Percentiles rank a stretch among this genome's conserved stretches.
These are phyloP conservation scores for Thalassiosira pacifica DNA, from an alignment of 352 stramenopile species.

Conservation along the genomic window DNA sequence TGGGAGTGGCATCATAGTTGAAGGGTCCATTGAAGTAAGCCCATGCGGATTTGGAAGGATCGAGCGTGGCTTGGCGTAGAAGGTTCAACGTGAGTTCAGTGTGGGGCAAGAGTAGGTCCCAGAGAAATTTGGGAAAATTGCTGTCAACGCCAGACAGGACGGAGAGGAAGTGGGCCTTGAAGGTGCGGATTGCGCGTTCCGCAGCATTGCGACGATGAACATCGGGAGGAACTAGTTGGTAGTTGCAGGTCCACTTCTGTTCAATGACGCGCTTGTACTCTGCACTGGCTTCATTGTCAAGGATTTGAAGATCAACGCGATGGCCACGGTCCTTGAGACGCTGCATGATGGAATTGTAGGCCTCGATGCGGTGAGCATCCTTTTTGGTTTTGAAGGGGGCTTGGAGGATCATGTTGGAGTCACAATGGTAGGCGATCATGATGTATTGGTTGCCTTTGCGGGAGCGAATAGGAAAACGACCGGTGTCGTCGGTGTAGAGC, in stretches of 20 bases:
- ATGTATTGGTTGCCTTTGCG: slow-evolving; percentile 52
- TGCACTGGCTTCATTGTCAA: slow-evolving; percentile 26
- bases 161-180: background rate
- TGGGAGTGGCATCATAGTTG: slow-evolving; percentile 39
- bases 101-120: background rate
- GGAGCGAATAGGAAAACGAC: slow-evolving; percentile 44
- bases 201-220: slow-evolving; percentile 52
- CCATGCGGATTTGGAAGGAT: no score
- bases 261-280: background rate
- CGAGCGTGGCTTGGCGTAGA: background rate
- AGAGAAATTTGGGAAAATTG: background rate
- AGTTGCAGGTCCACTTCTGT: background rate
- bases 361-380: background rate
- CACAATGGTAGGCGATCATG: slow-evolving; percentile 4
- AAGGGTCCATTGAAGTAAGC: slow-evolving; percentile 11
- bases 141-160: background rate
- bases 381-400: background rate
- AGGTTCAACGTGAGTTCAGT: background rate
- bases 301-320: slow-evolving; percentile 12
- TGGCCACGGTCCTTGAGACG: background rate
- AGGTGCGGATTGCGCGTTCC: slow-evolving; percentile 51
- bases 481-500: slow-evolving; percentile 59
- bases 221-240: slow-evolving; percentile 22
- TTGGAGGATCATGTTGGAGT: slow-evolving; percentile 3
- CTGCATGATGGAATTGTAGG: slow-evolving; percentile 3